These are phyloP conservation scores for Plantago major DNA, from an alignment of 257 asterid genomes.

Conservation along the genomic window DNA sequence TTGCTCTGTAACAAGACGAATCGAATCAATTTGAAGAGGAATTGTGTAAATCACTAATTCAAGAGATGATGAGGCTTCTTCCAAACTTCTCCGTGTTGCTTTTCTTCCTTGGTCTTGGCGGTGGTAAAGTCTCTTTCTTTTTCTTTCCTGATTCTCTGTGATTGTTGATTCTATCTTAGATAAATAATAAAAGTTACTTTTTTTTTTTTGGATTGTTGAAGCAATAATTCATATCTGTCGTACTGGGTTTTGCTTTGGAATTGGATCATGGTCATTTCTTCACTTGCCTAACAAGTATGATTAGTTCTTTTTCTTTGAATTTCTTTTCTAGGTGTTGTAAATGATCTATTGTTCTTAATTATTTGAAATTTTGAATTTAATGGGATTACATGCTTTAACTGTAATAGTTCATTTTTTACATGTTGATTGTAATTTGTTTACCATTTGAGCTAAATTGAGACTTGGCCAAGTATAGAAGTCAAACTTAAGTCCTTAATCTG, in stretches of 20 bases:
- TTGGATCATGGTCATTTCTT: constrained; percentile 19
- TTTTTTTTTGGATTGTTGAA: constrained; percentile 7
- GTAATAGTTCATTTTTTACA: not conserved
- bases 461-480: not conserved
- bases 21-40: not conserved
- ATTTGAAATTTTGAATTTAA: constrained; percentile 5
- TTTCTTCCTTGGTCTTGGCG: constrained; percentile 29
- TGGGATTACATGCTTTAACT: not conserved
- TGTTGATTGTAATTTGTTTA: not conserved
- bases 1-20: too few species aligned
- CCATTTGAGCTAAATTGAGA: not conserved
- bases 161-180: constrained; percentile 1
- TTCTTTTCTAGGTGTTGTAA: not conserved
- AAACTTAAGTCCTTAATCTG: constrained; percentile 4
- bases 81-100: constrained; percentile 24
- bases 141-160: constrained; percentile 19
- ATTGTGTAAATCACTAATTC: not conserved
- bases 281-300: constrained; percentile 5
- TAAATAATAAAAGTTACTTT: not conserved
- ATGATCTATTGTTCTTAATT: not conserved
- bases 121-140: constrained; percentile 32
- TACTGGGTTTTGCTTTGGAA: constrained; percentile 12
- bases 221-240: not conserved
- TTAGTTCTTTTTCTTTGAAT: not conserved
- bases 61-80: constrained; percentile 38